phyloP scores from a whole-genome alignment of 371 early-diverging fungal genomes.

The Apophysomyces sp. region DNA sequence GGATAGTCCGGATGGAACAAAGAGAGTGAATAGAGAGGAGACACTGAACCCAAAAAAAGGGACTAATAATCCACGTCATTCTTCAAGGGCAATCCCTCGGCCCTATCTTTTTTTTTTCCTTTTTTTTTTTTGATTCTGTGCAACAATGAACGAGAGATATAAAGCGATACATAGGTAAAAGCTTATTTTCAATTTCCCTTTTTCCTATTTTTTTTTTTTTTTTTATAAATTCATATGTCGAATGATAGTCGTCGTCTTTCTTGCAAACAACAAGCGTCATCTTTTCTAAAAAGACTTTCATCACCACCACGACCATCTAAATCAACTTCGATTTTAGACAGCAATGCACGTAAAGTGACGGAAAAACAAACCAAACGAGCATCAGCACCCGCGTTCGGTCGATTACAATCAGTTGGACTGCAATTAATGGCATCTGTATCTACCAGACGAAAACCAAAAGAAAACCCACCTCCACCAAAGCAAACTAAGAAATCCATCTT shows the following conservation, averaged over 20 bases:
- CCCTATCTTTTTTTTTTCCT: neutral
- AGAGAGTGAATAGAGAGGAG: neutral
- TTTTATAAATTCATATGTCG: neutral
- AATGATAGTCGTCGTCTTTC: neutral
- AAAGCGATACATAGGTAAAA: neutral
- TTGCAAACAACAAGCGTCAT: neutral
- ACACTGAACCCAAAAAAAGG: neutral
- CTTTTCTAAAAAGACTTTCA: neutral
- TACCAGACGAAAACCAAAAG: slow-evolving; percentile 4
- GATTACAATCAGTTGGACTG: slow-evolving; percentile 12
- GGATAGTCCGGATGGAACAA: neutral
- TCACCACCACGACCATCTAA: neutral
- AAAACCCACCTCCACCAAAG: neutral
- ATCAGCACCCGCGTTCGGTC: neutral
- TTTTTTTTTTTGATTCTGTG: neutral
- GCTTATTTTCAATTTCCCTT: neutral
- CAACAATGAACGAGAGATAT: neutral
- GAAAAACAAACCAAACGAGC: neutral
- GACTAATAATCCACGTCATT: slow-evolving; percentile 1
- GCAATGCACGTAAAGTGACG: neutral
- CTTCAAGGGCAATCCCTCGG: neutral
- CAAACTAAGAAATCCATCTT: neutral
- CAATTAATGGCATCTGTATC: slow-evolving; percentile 20
- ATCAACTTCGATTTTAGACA: neutral
- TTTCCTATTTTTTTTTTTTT: neutral